phyloP scores from a whole-genome alignment of 169 alveolate genomes.

The Plasmodium inui region DNA sequence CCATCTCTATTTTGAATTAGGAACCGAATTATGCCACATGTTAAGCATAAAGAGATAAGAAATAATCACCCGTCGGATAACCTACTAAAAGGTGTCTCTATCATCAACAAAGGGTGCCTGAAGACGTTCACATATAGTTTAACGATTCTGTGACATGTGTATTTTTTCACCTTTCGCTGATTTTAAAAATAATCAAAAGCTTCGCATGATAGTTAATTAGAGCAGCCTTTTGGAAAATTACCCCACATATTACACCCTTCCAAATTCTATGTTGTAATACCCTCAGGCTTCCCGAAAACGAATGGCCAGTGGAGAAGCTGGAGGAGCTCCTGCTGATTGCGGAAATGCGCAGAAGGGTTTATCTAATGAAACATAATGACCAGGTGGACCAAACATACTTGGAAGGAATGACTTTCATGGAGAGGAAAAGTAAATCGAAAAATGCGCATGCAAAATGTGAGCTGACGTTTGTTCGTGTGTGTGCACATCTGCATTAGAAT shows the following conservation, averaged over 20 bases:
- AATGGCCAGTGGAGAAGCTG: constrained; percentile 89
- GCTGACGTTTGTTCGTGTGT: not conserved
- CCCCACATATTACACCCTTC: not conserved
- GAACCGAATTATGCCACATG: constrained; percentile 83
- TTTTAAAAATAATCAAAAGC: not conserved
- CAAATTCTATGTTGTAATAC: not conserved
- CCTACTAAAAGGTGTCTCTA: not conserved
- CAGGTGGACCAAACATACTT: constrained; percentile 73
- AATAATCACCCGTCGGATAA: not conserved
- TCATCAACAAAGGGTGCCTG: not conserved
- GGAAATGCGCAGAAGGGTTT: constrained; percentile 80
- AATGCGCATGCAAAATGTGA: not conserved
- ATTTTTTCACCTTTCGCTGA: not conserved
- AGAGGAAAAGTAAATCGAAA: constrained; percentile 49
- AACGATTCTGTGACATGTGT: not conserved
- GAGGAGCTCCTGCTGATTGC: constrained; percentile 80
- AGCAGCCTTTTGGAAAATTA: not conserved
- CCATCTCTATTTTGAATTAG: constrained; percentile 83
- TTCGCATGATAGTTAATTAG: not conserved
- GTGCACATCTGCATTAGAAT: not conserved
- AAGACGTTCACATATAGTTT: not conserved
- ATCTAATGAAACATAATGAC: constrained; percentile 76
- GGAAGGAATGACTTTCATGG: constrained; percentile 73
- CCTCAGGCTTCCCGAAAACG: constrained; percentile 84
- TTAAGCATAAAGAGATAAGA: constrained; percentile 28